Evolutionary conservation across 148 eudicot genomes (phyloP).

Genomic region (Suaeda aralocaspica): DNA sequence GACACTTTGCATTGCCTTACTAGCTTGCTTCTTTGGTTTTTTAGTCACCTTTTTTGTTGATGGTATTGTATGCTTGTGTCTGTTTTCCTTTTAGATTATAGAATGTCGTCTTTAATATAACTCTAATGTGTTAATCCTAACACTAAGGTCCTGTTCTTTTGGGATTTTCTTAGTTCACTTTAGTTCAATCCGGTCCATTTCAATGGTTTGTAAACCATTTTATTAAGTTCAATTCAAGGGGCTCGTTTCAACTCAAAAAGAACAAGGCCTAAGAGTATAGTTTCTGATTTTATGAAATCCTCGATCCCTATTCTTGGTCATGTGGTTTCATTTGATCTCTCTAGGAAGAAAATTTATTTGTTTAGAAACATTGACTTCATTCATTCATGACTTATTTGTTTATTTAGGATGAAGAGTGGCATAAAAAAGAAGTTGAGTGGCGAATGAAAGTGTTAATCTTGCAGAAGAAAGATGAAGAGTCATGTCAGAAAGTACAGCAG

Average conservation of each 20-base stretch:
- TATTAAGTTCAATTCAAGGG: too few species aligned
- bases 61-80: not conserved
- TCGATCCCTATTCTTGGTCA: not conserved
- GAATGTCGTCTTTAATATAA: too few species aligned
- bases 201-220: too few species aligned
- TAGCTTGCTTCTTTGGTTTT: slow-evolving; percentile 10
- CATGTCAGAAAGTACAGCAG: slow-evolving; percentile 40
- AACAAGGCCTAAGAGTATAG: not conserved
- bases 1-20: not conserved
- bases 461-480: slow-evolving; percentile 55
- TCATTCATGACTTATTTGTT: not conserved
- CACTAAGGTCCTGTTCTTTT: too few species aligned
- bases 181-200: too few species aligned
- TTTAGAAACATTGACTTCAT: not conserved
- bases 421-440: slow-evolving; percentile 50
- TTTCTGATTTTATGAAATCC: not conserved
- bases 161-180: too few species aligned
- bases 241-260: too few species aligned
- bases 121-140: too few species aligned
- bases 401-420: slow-evolving; percentile 55
- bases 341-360: not conserved
- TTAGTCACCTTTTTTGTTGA: not conserved
- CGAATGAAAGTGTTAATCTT: slow-evolving; percentile 29
- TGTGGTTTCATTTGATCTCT: not conserved
- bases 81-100: too few species aligned